Evolutionary conservation across 768 basidiomycete genomes (phyloP).

Genomic region (Clitopilus passeckerianus): DNA sequence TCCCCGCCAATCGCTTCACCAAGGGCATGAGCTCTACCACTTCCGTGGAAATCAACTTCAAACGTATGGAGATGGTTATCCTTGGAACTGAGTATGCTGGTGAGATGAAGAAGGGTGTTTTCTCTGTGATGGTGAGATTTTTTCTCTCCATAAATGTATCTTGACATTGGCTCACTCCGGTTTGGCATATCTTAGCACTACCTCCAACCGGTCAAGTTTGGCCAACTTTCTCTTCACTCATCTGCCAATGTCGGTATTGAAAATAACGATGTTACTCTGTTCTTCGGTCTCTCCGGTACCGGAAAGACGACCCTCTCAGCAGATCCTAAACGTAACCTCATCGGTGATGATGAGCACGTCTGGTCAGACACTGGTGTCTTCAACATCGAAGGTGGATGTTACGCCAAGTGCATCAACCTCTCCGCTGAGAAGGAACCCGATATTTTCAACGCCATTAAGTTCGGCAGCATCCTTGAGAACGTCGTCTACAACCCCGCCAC

Average conservation of each 20-base stretch:
- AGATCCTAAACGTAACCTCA: conserved; percentile 88
- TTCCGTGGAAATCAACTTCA: conserved; percentile 99
- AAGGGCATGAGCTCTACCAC: conserved; percentile 99
- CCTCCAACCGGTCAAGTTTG: conserved; percentile 97
- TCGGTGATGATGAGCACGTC: conserved; percentile 99
- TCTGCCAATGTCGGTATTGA: conserved; percentile 94
- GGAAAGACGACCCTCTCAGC: conserved; percentile 99
- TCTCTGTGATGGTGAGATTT: conserved; percentile 84
- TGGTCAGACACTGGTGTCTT: conserved; percentile 99
- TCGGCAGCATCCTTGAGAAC: conserved; percentile 97
- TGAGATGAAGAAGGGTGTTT: conserved; percentile 99
- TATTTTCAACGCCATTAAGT: conserved; percentile 92
- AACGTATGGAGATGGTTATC: conserved; percentile 99
- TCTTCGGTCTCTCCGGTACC: conserved; percentile 98
- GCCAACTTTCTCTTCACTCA: conserved; percentile 95
- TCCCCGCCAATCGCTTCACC: conserved; percentile 99
- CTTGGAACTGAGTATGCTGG: conserved; percentile 97
- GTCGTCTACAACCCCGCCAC: conserved; percentile 89
- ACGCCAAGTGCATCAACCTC: conserved; percentile 97
- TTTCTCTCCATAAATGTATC: conserved; percentile 1
- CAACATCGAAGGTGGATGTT: conserved; percentile 99
- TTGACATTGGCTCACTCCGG: conserved; percentile 9
- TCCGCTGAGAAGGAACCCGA: conserved; percentile 97
- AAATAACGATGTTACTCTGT: conserved; percentile 90
- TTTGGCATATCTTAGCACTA: conserved; percentile 63